Evolutionary conservation across 2,329 filamentous ascomycete species (phyloP).

Genomic region (Ceratocystis destructans): DNA sequence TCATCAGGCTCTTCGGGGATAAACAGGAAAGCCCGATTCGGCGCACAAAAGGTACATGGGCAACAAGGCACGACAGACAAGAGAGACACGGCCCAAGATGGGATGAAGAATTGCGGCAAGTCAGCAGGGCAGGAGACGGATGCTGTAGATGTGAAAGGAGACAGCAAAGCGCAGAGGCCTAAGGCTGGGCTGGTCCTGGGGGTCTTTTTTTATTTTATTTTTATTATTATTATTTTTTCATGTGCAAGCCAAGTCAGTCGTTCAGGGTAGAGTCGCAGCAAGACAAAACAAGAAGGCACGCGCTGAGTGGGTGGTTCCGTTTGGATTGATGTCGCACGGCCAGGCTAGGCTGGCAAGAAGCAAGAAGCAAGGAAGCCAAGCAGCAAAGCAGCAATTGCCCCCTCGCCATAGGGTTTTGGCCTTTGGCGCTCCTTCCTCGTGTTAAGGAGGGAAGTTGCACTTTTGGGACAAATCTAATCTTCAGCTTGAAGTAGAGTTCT

Average conservation of each 20-base stretch:
- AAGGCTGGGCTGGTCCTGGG: neutral
- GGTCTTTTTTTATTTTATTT: neutral
- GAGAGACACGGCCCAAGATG: neutral
- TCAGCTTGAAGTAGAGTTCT: neutral
- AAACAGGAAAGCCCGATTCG: too few relatives aligned
- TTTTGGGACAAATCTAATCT: conserved; percentile 6
- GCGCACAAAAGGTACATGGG: neutral
- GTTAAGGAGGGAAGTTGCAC: conserved; percentile 2
- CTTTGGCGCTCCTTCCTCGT: conserved; percentile 4
- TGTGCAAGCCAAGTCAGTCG: neutral
- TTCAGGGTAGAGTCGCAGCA: neutral
- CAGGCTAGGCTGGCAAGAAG: neutral
- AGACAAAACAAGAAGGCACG: neutral
- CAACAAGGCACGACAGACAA: neutral
- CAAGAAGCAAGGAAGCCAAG: neutral
- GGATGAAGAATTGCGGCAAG: neutral
- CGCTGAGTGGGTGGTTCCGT: neutral
- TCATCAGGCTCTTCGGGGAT: too few relatives aligned
- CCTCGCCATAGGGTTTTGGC: conserved; percentile 1
- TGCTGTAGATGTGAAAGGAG: neutral
- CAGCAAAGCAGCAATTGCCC: neutral
- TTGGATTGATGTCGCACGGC: conserved; percentile 4
- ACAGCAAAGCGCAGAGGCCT: neutral
- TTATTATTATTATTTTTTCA: neutral
- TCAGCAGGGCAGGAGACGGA: neutral